Evolutionary conservation across 768 basidiomycete genomes (phyloP), one percentile per base, ranked within the genome.

Genomic region (Tricholoma matsutake): DNA sequence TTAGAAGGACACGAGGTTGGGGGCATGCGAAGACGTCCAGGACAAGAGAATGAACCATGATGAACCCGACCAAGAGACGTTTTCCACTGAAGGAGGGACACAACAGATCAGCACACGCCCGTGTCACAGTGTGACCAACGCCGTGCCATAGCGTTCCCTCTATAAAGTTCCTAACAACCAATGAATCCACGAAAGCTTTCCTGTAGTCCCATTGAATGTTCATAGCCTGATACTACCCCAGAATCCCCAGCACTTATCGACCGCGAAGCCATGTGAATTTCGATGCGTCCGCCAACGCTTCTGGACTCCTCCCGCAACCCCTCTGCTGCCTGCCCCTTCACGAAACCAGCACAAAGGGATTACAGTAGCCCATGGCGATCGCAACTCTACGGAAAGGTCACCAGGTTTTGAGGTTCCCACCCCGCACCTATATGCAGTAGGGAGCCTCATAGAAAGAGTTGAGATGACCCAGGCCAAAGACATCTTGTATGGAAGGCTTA

Each of bases 251-350:
- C 43, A 59, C 55, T 29, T 49, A 53, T 65, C 62, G 56, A 60
- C 73, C 76, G 76, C 80, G 75, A 69, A 75, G 82, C 84, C 84
- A 85, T 78, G 80, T 68, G 70, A 69, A 68, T 81, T 82, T 83
- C 70, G 77, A 76, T 78, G 81, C 79, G 81, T 73, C 64, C 73
- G 71, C 73, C 77, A 73, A 74, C 81, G 77, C 78, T 85, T 85
- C 64, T 77, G 79, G 73, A 73, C 77, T 76, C 75, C 78, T 59
- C 66, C 77, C 66, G 67, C 63, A 59, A 64, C 59, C 53, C 59
- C 62, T 39, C 72, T 49, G 62, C 20, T 49, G 43, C 56, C 31
- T 63, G 47, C 52, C 61, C 52, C 61, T 66, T 56, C 39, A 51
- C 43, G 52, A 54, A 49, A 65, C 47, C 61, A 66, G 65, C 65